Evolutionary conservation across 129 eudicot species (phyloP).

Genomic region (Saussurea involucrata): DNA sequence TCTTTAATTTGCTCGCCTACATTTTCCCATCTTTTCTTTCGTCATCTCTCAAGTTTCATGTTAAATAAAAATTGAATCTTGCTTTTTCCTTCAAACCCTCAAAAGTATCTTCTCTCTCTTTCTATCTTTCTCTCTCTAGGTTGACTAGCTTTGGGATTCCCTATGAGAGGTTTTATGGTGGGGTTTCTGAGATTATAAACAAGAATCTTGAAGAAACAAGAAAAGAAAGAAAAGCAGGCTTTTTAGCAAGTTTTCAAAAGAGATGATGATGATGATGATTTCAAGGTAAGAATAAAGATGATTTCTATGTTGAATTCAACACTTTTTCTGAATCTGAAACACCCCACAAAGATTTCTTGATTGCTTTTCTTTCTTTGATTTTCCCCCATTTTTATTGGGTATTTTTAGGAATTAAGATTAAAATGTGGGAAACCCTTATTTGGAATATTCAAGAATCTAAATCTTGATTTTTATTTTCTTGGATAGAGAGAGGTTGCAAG

Average conservation of each 20-base stretch:
- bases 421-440: conserved; percentile 7
- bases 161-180: conserved; percentile 20
- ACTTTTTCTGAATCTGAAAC: conserved; percentile 26
- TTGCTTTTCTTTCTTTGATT: background rate
- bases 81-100: conserved; percentile 3
- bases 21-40: background rate
- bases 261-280: conserved; percentile 20
- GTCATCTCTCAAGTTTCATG: conserved; percentile 21
- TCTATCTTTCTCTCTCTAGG: conserved; percentile 16
- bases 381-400: conserved; percentile 9
- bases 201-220: conserved; percentile 31
- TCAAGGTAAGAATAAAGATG: conserved; percentile 18
- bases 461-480: background rate
- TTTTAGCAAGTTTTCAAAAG: conserved; percentile 12
- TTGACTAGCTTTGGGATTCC: conserved; percentile 41
- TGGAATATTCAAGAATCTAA: conserved; percentile 81
- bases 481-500: conserved; percentile 17
- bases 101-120: conserved; percentile 13
- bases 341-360: background rate
- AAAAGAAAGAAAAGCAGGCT: background rate
- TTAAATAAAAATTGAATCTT: conserved; percentile 25
- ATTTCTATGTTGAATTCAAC: conserved; percentile 4
- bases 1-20: too few species aligned
- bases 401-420: conserved; percentile 11
- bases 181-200: conserved; percentile 27